Evolutionary conservation across 768 basidiomycete species (phyloP).

Genomic region (Fomitopsis pulvina): DNA sequence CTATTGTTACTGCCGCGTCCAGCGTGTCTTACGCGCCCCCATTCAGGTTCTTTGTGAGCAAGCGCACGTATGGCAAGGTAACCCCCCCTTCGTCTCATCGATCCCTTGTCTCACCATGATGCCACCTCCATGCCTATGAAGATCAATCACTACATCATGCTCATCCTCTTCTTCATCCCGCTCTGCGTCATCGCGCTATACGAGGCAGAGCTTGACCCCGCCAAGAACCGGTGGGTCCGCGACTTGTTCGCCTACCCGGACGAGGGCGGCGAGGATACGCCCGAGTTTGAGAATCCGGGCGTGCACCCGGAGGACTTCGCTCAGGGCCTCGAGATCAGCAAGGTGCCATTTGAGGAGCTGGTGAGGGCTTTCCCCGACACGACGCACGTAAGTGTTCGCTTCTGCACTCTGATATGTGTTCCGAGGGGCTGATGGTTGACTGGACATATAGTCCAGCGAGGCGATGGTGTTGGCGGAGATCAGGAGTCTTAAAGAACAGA

Average conservation of each 20-base stretch:
- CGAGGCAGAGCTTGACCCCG: constrained; percentile 51
- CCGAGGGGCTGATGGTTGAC: background rate
- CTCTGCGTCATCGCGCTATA: constrained; percentile 66
- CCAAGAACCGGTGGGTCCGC: constrained; percentile 55
- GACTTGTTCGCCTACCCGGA: constrained; percentile 59
- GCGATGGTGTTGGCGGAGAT: constrained; percentile 61
- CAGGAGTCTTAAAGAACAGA: constrained; percentile 39
- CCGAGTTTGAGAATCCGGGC: constrained; percentile 50
- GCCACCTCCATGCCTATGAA: constrained; percentile 16
- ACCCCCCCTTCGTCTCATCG: background rate
- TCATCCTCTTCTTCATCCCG: constrained; percentile 74
- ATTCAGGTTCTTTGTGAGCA: constrained; percentile 38
- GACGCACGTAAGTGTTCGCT: constrained; percentile 44
- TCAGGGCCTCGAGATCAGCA: constrained; percentile 58
- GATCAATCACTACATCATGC: constrained; percentile 80
- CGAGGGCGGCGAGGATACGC: constrained; percentile 50
- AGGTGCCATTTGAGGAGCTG: constrained; percentile 61
- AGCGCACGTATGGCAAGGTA: constrained; percentile 55
- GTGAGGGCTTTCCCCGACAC: constrained; percentile 71
- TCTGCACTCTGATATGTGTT: background rate
- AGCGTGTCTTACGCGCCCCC: background rate
- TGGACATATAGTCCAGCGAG: constrained; percentile 56
- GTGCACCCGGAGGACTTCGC: constrained; percentile 49
- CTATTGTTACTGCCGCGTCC: background rate
- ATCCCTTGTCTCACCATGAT: too few species aligned